These are phyloP conservation scores for Sanghuangporus sanghuang DNA, from an alignment of 1,284 basidiomycete species.

Conservation along the genomic window DNA sequence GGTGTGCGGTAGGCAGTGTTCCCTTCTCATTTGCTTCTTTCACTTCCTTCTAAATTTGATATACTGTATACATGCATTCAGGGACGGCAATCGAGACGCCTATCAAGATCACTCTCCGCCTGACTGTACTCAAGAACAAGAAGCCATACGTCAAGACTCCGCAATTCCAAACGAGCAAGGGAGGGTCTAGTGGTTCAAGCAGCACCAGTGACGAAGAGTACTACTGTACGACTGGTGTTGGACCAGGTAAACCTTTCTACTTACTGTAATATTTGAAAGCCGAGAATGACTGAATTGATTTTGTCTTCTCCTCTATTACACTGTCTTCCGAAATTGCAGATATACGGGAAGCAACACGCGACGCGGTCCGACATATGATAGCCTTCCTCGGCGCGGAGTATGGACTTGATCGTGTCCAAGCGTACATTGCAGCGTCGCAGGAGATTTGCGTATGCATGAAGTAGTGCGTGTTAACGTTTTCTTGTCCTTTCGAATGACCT, in stretches of 20 bases:
- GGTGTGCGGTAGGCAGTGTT: slow-evolving; percentile 43
- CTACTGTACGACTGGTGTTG: slow-evolving; percentile 56
- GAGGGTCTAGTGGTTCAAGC: slow-evolving; percentile 18
- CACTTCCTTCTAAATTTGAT: background rate
- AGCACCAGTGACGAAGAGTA: slow-evolving; percentile 33
- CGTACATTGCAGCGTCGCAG: slow-evolving; percentile 58
- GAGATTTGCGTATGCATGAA: slow-evolving; percentile 56
- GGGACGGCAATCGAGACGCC: slow-evolving; percentile 61
- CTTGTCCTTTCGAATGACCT: background rate
- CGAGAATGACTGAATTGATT: background rate
- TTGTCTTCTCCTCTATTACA: background rate
- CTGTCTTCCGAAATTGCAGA: slow-evolving; percentile 27
- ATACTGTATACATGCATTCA: slow-evolving; percentile 20
- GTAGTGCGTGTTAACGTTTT: slow-evolving; percentile 36
- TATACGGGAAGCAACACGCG: slow-evolving; percentile 47
- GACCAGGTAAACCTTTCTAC: slow-evolving; percentile 29
- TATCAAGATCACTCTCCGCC: slow-evolving; percentile 48
- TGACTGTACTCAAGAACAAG: slow-evolving; percentile 49
- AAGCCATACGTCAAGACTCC: slow-evolving; percentile 52
- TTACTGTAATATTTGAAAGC: background rate
- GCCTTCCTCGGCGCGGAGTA: slow-evolving; percentile 40
- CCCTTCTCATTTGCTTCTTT: background rate
- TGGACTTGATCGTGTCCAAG: slow-evolving; percentile 37
- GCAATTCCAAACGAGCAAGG: slow-evolving; percentile 38
- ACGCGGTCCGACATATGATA: slow-evolving; percentile 55